Base-by-base conservation (phyloP, 2,329 filamentous ascomycete species). In the Akanthomyces lecanii region DNA sequence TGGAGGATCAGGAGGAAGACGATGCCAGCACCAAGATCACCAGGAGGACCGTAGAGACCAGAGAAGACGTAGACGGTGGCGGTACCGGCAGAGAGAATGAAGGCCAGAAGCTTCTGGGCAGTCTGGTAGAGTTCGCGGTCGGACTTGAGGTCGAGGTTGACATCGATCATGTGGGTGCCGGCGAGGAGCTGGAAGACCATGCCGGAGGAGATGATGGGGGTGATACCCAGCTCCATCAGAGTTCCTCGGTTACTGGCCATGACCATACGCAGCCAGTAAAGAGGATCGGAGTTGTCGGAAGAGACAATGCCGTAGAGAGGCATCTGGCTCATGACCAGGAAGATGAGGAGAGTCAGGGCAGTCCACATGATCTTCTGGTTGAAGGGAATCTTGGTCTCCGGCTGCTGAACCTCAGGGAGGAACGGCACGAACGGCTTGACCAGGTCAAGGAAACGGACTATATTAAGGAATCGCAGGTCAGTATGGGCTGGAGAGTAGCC, bases 251-350 rank as follows among this genome's bases (percentile, higher is more conserved):
- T 99, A 89, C 92, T 97, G 75, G 95, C 95, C 86, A 98, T 88
- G 88, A 99, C 97, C 94, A 99, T 98, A 80, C 95, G 90, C 75
- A 99, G 86, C 95, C 95, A 99, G 87, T 99, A 99, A 73, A 99
- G 85, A 71, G 95, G 96, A 82, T 99, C 96, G 66, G 95, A 98
- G 72, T 92, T 97, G 80, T 95, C 91, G 73, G 95, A 99, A 63
- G 95, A 99, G 75, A 99, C 96, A 79, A 99, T 99, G 81, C 95
- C 95, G 82, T 99, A 99, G 67, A 95, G 82, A 68, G 95, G 93
- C 95, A 99, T 98, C 83, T 97, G 95, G 82, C 92, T 97, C 95
- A 99, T 99, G 80, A 99, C 92, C 85, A 99, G 83, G 87, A 99
- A 99, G 82, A 98, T 96, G 78, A 99, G 84, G 72, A 99, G 87